Percentiles rank a stretch among this genome's conserved stretches.
Evolutionary conservation across 2,329 filamentous ascomycete genomes (phyloP).

Genomic region (Trichoderma sp.): DNA sequence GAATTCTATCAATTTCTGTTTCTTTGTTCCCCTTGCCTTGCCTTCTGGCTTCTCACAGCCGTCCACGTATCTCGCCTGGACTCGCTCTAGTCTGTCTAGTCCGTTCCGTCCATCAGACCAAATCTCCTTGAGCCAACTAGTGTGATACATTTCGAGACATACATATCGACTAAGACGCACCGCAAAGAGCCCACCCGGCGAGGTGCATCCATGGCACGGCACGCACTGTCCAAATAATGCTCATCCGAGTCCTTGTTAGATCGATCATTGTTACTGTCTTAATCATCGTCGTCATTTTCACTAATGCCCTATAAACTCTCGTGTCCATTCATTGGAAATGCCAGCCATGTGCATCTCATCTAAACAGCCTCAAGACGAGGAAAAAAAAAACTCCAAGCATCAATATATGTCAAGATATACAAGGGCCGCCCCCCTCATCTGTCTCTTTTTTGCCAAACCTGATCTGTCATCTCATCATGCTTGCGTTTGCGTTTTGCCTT

Average conservation of each 20-base stretch:
- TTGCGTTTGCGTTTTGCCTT: background rate
- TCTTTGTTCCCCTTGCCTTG: background rate
- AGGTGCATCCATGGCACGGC: background rate
- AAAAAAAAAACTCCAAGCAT: background rate
- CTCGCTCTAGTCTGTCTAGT: background rate
- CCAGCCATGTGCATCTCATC: background rate
- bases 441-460: background rate
- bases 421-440: background rate
- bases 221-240: background rate
- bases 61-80: background rate
- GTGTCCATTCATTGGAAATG: background rate
- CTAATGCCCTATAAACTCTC: background rate
- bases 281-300: background rate
- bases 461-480: background rate
- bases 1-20: background rate
- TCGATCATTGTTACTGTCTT: background rate
- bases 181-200: background rate
- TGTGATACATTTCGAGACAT: constrained; percentile 9
- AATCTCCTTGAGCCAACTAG: background rate
- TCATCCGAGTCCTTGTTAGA: background rate
- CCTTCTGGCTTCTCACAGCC: background rate
- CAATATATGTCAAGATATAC: background rate
- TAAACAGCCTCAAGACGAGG: background rate
- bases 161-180: background rate
- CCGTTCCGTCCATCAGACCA: background rate